phyloP scores from a whole-genome alignment of 163 green algal genomes.

The Chloromonas sp. region DNA sequence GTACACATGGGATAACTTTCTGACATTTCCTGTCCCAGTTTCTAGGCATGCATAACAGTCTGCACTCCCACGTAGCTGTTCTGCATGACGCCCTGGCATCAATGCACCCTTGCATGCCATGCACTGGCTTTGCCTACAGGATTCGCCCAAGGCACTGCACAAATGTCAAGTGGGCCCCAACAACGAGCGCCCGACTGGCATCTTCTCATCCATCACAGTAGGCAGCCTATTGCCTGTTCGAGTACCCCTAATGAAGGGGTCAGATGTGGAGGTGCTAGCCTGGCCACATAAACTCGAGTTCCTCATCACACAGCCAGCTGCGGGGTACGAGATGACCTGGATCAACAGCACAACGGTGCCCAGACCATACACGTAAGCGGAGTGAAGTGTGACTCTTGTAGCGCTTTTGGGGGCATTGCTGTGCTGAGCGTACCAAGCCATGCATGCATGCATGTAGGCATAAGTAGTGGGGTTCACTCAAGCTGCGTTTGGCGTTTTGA shows the following conservation, averaged over 20 bases:
- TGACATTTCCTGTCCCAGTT: too few relatives aligned
- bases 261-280: slow-evolving; percentile 55
- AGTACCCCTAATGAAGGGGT: slow-evolving; percentile 63
- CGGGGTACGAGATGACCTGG: slow-evolving; percentile 59
- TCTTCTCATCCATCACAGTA: slow-evolving; percentile 71
- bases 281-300: slow-evolving; percentile 43
- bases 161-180: slow-evolving; percentile 43
- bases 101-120: neutral
- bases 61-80: too few relatives aligned
- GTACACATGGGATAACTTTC: too few relatives aligned
- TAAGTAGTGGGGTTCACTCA: too few relatives aligned
- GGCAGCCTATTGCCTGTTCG: slow-evolving; percentile 60
- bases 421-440: too few relatives aligned
- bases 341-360: slow-evolving; percentile 33
- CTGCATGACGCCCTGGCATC: neutral
- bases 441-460: too few relatives aligned
- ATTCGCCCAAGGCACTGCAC: slow-evolving; percentile 59
- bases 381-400: neutral
- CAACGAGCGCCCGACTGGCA: slow-evolving; percentile 41
- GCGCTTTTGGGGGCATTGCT: too few relatives aligned
- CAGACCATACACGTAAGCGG: slow-evolving; percentile 31
- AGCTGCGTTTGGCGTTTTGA: too few relatives aligned
- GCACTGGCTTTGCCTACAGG: slow-evolving; percentile 16
- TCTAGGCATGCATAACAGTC: too few relatives aligned
- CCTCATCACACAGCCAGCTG: slow-evolving; percentile 47